Conservation (phyloP, 2,329 filamentous ascomycete species). For the Scleromitrula shiraiana region DNA sequence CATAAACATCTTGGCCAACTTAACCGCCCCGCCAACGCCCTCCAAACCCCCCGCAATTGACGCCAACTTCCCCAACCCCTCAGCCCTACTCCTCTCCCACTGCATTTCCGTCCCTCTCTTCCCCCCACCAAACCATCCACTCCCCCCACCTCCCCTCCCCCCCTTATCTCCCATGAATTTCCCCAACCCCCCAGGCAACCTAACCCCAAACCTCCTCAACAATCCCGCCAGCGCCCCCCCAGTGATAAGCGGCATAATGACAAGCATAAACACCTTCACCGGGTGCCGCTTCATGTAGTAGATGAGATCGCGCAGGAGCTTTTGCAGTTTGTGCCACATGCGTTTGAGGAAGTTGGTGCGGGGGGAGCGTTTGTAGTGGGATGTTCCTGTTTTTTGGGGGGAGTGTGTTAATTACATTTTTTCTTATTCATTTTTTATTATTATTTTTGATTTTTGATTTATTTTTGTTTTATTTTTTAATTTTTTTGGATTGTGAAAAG, state of each 20-base stretch:
- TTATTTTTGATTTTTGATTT: no score
- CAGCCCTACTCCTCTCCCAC: no score
- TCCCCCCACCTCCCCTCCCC: not conserved
- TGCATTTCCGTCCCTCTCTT: no score
- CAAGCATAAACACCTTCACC: conserved; percentile 76
- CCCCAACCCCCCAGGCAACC: conserved; percentile 14
- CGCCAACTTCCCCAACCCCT: no score
- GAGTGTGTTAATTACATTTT: conserved; percentile 3
- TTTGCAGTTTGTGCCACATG: conserved; percentile 66
- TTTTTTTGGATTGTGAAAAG: no score
- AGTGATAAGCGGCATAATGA: conserved; percentile 80
- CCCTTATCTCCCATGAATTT: conserved; percentile 27
- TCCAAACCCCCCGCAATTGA: no score
- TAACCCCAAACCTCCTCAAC: conserved; percentile 4
- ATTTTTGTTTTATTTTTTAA: no score
- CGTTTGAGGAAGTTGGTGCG: conserved; percentile 70
- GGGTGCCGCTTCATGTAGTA: conserved; percentile 79
- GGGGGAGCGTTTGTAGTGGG: conserved; percentile 73
- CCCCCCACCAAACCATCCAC: conserved; percentile 13
- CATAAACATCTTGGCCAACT: no score
- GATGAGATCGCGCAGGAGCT: conserved; percentile 71
- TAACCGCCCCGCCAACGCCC: no score
- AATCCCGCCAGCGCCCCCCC: conserved; percentile 69
- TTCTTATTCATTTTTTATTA: not conserved
- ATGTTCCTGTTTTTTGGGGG: no score